phyloP scores from a whole-genome alignment of 768 basidiomycete species.

The Amanita rubescens region DNA sequence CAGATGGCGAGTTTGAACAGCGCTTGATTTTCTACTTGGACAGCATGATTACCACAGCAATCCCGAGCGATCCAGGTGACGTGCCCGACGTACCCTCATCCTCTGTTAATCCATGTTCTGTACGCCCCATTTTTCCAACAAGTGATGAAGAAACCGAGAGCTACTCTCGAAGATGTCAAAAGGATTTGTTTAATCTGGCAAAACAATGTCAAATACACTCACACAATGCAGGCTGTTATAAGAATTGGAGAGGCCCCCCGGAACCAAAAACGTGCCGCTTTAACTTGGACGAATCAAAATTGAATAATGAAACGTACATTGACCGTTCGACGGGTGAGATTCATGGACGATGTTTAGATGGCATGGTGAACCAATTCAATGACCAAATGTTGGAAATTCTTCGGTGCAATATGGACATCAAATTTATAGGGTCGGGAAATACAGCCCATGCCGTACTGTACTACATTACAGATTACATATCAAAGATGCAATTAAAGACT shows the following conservation, averaged over 20 bases:
- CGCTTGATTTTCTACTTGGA: background rate
- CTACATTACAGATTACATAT: slow-evolving; percentile 46
- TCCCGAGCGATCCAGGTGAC: slow-evolving; percentile 9
- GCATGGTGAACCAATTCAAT: slow-evolving; percentile 38
- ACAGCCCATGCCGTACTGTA: slow-evolving; percentile 34
- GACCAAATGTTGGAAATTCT: slow-evolving; percentile 25
- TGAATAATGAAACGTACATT: slow-evolving; percentile 11
- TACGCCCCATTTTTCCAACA: background rate
- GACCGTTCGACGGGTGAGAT: slow-evolving; percentile 26
- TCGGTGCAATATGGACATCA: too few species aligned
- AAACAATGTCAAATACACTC: too few species aligned
- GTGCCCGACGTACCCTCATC: slow-evolving; percentile 9
- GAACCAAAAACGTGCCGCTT: slow-evolving; percentile 23
- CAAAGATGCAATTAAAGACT: too few species aligned
- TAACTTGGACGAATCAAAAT: slow-evolving; percentile 18
- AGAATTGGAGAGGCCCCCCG: slow-evolving; percentile 22
- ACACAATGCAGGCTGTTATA: slow-evolving; percentile 30
- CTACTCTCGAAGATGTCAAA: background rate
- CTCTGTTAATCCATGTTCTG: background rate
- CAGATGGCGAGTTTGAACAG: too few species aligned
- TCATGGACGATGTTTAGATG: slow-evolving; percentile 30
- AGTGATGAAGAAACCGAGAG: background rate
- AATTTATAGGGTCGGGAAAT: slow-evolving; percentile 32
- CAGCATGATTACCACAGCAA: slow-evolving; percentile 1
- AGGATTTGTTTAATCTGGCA: slow-evolving; percentile 25